Conservation (phyloP, 805 yeast species). For the Wickerhamiella alocasiicola region DNA sequence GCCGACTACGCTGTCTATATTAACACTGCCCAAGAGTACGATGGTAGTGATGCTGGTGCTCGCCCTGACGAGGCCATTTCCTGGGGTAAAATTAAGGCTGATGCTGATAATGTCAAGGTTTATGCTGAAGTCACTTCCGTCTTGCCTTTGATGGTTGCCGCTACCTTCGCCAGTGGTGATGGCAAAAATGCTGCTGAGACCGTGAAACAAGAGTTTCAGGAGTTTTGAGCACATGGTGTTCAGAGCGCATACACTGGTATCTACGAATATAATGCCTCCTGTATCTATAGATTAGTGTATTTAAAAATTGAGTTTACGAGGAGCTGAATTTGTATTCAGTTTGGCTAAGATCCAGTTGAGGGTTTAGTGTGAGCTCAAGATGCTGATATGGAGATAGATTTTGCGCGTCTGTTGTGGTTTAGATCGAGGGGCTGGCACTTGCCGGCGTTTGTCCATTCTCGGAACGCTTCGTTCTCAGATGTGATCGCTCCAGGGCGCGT, state of each 20-base stretch:
- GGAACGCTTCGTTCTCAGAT: no score
- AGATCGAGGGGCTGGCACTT: no score
- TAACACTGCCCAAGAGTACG: conserved; percentile 97
- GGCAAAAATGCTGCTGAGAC: conserved; percentile 19
- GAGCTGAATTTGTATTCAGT: no score
- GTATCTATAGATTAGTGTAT: neutral
- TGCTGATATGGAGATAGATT: no score
- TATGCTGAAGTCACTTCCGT: conserved; percentile 92
- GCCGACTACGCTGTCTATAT: conserved; percentile 96
- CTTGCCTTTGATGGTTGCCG: conserved; percentile 93
- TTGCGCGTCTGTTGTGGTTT: no score
- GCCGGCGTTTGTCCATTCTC: no score
- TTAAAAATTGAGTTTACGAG: neutral
- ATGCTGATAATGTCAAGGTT: conserved; percentile 81
- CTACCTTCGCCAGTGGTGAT: conserved; percentile 66
- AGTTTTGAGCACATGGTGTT: neutral
- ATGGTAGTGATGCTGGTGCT: conserved; percentile 98
- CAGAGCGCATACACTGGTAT: no score
- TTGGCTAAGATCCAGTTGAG: no score
- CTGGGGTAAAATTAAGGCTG: conserved; percentile 98
- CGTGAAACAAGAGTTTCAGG: conserved; percentile 2
- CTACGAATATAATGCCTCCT: no score
- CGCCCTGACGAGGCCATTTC: conserved; percentile 98
- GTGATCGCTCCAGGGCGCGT: no score
- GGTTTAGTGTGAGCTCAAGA: no score